Evolutionary conservation across 2,329 filamentous ascomycete genomes (phyloP).

Genomic region (Teratosphaeria gauchensis): DNA sequence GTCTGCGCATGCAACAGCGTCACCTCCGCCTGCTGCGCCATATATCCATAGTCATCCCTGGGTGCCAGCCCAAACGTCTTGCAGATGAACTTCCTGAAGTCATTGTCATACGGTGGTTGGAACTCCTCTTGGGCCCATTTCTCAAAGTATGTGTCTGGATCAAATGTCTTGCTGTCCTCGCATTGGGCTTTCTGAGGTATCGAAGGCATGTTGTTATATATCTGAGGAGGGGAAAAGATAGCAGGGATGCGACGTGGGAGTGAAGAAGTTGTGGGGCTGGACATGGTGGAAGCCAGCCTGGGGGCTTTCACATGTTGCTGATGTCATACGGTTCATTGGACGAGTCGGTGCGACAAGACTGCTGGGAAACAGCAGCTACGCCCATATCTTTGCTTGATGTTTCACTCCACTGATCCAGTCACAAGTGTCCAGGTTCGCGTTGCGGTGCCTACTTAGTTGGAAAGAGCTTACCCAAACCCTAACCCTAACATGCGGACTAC

Average conservation of each 20-base stretch:
- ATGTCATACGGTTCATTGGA: too few species aligned
- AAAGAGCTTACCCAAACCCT: not conserved
- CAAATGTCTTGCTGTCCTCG: conserved; percentile 34
- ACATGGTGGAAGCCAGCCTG: too few species aligned
- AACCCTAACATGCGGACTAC: not conserved
- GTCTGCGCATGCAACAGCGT: conserved; percentile 41
- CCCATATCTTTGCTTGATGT: too few species aligned
- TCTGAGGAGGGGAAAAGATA: not conserved
- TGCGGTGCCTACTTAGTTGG: too few species aligned
- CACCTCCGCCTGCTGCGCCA: conserved; percentile 39
- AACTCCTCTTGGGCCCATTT: conserved; percentile 32
- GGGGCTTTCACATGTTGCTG: not conserved
- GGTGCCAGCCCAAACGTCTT: conserved; percentile 38
- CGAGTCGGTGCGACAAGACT: too few species aligned
- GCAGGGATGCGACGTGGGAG: not conserved
- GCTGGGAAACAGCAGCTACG: too few species aligned
- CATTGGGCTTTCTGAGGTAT: conserved; percentile 27
- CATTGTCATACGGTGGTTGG: conserved; percentile 30
- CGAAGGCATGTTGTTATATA: conserved; percentile 13
- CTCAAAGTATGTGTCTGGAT: conserved; percentile 36
- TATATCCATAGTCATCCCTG: conserved; percentile 41
- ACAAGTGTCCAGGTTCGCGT: too few species aligned
- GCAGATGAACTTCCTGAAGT: conserved; percentile 38
- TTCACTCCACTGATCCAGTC: too few species aligned
- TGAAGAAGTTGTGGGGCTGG: not conserved